Percentiles rank a stretch among this genome's conserved stretches.
Conservation (phyloP, 2,329 filamentous ascomycete genomes). For the Trichoderma koningii region DNA sequence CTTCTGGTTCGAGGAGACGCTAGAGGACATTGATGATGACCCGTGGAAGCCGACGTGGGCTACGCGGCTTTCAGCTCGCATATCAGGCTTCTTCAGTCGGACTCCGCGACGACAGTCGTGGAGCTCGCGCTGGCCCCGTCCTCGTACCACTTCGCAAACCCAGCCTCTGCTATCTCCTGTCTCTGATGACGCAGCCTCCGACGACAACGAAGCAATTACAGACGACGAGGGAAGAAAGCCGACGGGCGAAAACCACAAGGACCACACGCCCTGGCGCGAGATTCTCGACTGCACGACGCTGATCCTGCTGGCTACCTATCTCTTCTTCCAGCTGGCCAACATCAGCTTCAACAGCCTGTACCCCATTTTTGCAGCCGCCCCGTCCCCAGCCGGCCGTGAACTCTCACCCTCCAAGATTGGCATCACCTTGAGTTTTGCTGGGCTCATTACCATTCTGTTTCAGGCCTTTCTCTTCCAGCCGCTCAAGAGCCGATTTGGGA, state of each 20-base stretch:
- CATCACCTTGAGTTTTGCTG: conserved; percentile 79
- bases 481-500: conserved; percentile 77
- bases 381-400: conserved; percentile 73
- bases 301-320: conserved; percentile 78
- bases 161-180: conserved; percentile 37
- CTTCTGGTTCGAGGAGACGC: conserved; percentile 85
- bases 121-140: conserved; percentile 45
- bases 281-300: conserved; percentile 80
- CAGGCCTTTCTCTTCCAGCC: conserved; percentile 83
- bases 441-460: conserved; percentile 82
- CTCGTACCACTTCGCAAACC: conserved; percentile 29
- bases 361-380: conserved; percentile 82
- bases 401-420: conserved; percentile 81
- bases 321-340: conserved; percentile 92
- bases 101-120: conserved; percentile 39
- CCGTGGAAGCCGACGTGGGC: conserved; percentile 42
- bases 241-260: conserved; percentile 18
- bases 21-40: conserved; percentile 38
- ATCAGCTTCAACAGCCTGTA: conserved; percentile 95
- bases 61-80: conserved; percentile 35
- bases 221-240: conserved; percentile 4
- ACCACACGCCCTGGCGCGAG: conserved; percentile 46
- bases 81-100: conserved; percentile 29
- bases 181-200: conserved; percentile 32
- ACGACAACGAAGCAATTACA: conserved; percentile 30